Percentiles rank a stretch among this genome's conserved stretches.
These are phyloP conservation scores for Rhinocladiella mackenziei DNA, from an alignment of 2,329 filamentous ascomycete species.

Conservation along the genomic window DNA sequence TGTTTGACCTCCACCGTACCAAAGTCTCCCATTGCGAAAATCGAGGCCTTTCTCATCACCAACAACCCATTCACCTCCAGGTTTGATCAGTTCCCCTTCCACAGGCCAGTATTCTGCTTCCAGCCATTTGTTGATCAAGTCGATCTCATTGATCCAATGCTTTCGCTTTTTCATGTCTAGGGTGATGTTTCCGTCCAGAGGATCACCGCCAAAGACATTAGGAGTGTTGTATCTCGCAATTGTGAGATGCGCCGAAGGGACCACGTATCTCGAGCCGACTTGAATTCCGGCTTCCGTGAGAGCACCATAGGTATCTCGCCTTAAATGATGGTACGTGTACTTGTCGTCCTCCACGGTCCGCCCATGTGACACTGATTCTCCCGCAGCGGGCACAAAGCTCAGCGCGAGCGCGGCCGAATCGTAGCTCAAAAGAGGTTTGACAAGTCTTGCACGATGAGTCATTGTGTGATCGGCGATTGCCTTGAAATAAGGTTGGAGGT, in stretches of 20 bases:
- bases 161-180: constrained; percentile 53
- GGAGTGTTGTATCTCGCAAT: constrained; percentile 73
- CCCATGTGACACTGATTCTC: constrained; percentile 44
- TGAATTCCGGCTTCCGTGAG: constrained; percentile 60
- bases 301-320: constrained; percentile 68
- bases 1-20: constrained; percentile 80
- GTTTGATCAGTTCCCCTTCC: constrained; percentile 35
- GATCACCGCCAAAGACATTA: constrained; percentile 49
- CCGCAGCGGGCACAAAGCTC: constrained; percentile 76
- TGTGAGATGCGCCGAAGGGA: constrained; percentile 86
- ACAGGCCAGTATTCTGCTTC: constrained; percentile 65
- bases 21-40: constrained; percentile 68
- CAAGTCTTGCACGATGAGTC: constrained; percentile 65
- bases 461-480: constrained; percentile 57
- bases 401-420: constrained; percentile 82
- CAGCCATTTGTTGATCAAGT: constrained; percentile 73
- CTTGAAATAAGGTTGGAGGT: constrained; percentile 49
- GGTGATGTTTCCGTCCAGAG: constrained; percentile 39
- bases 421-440: constrained; percentile 78
- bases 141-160: constrained; percentile 65
- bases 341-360: constrained; percentile 50
- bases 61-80: constrained; percentile 74
- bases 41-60: constrained; percentile 80
- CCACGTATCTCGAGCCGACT: constrained; percentile 75
- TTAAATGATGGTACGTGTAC: constrained; percentile 88